Base-by-base conservation (phyloP, 2,329 filamentous ascomycete species). In the Hymenoscyphus scutula region DNA sequence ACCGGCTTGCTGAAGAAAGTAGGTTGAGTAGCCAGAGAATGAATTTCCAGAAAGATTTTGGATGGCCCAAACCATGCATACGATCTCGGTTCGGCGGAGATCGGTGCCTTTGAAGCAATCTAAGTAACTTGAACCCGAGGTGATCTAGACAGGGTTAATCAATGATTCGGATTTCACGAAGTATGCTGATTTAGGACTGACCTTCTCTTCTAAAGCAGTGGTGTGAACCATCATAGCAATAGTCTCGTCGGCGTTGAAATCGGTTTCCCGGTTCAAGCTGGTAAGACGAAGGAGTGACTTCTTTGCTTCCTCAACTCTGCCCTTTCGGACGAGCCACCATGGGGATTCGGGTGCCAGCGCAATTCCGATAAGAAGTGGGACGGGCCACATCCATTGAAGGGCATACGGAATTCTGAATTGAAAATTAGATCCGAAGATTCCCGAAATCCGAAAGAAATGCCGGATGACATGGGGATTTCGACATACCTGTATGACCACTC, bases 21-120 rank as follows among this genome's bases (percentile, higher is more conserved):
- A 86, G 13, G 84, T 88, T 0, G 83, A 85, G 66, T 87, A 89
- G 62, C 84, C 83, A 56, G 86, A 84, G 65, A 89, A 82, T 15
- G 86, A 84, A 65, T 86, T 85, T 27, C 87, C 86, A 58, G 82
- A 84, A 1, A 89, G 76, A 23, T 87, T 86, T 69, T 89, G 87
- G 2, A 86, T 86, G 3, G 83, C 81, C 77, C 87, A 89, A 6
- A 86, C 84, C 72, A 87, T 86, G 64, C 79, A 77, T 3, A 81
- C 79, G 37, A 85, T 83, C 69, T 84, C 82, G 0, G 82, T 84
- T 23, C 82, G 79, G n/a, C 81, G 77, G 19, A 78, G 70, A 63
- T 82, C 81, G 53, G 76, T 74, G 0, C 78, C 79, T 60, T 74
- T 79, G 68, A 84, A 78, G 56, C 81, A 83, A 63, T 84, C 82